Evolutionary conservation across 305 asterid species (phyloP).

Genomic region (Coffea humblotiana): DNA sequence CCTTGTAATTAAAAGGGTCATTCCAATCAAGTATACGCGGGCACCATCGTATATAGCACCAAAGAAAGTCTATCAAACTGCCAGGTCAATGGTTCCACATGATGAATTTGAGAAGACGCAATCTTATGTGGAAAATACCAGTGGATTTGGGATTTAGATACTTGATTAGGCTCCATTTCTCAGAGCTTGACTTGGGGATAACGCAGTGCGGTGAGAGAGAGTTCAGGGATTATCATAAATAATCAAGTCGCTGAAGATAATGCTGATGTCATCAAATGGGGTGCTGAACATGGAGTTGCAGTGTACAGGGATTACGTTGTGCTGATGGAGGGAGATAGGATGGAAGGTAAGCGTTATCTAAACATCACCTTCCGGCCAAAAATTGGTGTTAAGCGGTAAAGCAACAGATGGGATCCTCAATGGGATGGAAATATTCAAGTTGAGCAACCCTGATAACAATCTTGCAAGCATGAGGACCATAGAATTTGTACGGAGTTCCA

Average conservation of each 20-base stretch:
- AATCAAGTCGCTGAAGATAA: slow-evolving; percentile 49
- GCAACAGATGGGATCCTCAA: slow-evolving; percentile 32
- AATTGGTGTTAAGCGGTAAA: slow-evolving; percentile 14
- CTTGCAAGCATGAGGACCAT: slow-evolving; percentile 39
- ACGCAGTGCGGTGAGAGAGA: slow-evolving; percentile 24
- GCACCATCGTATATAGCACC: slow-evolving; percentile 41
- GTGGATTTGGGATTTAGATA: slow-evolving; percentile 68
- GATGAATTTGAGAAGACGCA: slow-evolving; percentile 14
- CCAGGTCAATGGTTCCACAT: slow-evolving; percentile 33
- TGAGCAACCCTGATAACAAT: slow-evolving; percentile 69
- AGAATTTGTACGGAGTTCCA: slow-evolving; percentile 19
- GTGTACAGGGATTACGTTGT: slow-evolving; percentile 54
- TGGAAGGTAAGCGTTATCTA: slow-evolving; percentile 36
- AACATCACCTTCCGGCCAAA: slow-evolving; percentile 39
- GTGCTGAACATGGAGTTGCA: slow-evolving; percentile 36
- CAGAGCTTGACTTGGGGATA: slow-evolving; percentile 33
- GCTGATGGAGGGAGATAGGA: slow-evolving; percentile 60
- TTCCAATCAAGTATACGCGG: slow-evolving; percentile 24
- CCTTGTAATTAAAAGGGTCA: slow-evolving; percentile 27
- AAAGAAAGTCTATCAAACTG: slow-evolving; percentile 46
- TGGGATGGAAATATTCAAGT: slow-evolving; percentile 65
- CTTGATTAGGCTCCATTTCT: slow-evolving; percentile 65
- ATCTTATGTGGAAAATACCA: slow-evolving; percentile 54
- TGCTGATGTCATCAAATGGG: slow-evolving; percentile 37
- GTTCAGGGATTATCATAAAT: slow-evolving; percentile 47